phyloP scores from a whole-genome alignment of 371 early-diverging fungal species.

The Actinomortierella wolfii region DNA sequence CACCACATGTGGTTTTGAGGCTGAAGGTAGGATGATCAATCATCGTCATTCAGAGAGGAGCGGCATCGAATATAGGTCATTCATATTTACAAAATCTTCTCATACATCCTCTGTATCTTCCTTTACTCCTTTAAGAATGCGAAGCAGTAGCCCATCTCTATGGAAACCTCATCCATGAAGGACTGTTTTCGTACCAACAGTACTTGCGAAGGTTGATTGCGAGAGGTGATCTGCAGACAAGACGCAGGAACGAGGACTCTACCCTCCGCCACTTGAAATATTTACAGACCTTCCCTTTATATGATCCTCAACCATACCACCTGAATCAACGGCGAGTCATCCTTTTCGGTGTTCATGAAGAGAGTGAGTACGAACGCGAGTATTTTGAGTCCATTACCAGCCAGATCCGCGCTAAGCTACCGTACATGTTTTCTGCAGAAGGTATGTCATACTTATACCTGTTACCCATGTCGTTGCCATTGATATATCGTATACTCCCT shows the following conservation, averaged over 20 bases:
- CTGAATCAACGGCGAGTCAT: conserved; percentile 62
- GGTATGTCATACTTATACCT: conserved; percentile 13
- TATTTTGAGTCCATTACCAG: conserved; percentile 35
- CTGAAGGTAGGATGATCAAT: too few relatives aligned
- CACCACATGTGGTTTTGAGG: conserved; percentile 4
- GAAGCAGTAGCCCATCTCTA: conserved; percentile 50
- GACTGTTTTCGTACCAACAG: conserved; percentile 65
- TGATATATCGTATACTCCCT: neutral
- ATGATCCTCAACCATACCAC: conserved; percentile 43
- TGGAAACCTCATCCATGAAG: conserved; percentile 60
- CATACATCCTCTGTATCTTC: too few relatives aligned
- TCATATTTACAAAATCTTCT: too few relatives aligned
- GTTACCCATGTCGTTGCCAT: neutral
- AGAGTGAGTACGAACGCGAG: conserved; percentile 35
- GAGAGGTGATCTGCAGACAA: conserved; percentile 62
- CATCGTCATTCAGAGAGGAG: too few relatives aligned
- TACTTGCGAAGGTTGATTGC: conserved; percentile 69
- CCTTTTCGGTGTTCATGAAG: conserved; percentile 48
- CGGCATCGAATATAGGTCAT: too few relatives aligned
- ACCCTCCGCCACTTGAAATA: conserved; percentile 57
- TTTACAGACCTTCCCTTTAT: conserved; percentile 59
- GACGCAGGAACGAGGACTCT: conserved; percentile 45
- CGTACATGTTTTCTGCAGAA: conserved; percentile 42
- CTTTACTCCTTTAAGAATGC: conserved; percentile 11
- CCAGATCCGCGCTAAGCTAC: conserved; percentile 40